A percentile compares a stretch with the other conserved stretches of the same genome.
Evolutionary conservation across 1,139 yeast species (phyloP).

Genomic region (Candida sojae): DNA sequence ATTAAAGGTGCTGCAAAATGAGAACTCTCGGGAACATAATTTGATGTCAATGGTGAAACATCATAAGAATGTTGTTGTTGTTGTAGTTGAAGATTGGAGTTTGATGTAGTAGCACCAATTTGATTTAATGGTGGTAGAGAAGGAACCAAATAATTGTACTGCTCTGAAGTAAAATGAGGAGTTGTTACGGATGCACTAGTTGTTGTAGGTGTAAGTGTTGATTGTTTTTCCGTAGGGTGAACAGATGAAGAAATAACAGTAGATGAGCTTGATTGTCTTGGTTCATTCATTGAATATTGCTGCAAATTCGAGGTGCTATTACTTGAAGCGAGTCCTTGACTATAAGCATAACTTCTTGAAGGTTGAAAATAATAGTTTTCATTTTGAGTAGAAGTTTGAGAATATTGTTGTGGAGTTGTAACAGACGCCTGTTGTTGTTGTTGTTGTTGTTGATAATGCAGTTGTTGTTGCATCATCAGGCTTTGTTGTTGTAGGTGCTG

Average conservation of each 20-base stretch:
- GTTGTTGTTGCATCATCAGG: too few relatives aligned
- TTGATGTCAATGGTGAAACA: conserved; percentile 4
- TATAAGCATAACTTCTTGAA: conserved; percentile 3
- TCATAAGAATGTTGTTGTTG: conserved; percentile 1
- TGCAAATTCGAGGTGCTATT: conserved; percentile 3
- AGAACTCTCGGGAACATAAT: conserved; percentile 1
- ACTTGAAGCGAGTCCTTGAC: not conserved
- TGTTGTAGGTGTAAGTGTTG: conserved; percentile 2
- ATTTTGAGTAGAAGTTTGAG: conserved; percentile 2
- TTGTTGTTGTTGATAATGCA: conserved; percentile 4
- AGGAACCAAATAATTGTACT: conserved; percentile 9
- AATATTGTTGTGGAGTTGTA: conserved; percentile 5
- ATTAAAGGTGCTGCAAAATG: conserved; percentile 5
- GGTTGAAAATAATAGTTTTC: conserved; percentile 4
- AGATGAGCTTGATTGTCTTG: not conserved
- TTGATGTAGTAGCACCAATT: conserved; percentile 4
- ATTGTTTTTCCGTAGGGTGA: not conserved
- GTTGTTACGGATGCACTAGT: not conserved
- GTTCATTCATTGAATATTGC: conserved; percentile 4
- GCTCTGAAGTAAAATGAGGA: conserved; percentile 4
- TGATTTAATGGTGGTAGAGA: conserved; percentile 9
- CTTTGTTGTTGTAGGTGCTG: conserved; percentile 4
- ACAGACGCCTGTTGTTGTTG: conserved; percentile 6
- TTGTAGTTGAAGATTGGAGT: conserved; percentile 3
- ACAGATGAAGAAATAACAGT: not conserved